Evolutionary conservation across 2,329 filamentous ascomycete genomes (phyloP), one percentile per base, ranked within the genome.

Genomic region (Ilyonectria robusta): DNA sequence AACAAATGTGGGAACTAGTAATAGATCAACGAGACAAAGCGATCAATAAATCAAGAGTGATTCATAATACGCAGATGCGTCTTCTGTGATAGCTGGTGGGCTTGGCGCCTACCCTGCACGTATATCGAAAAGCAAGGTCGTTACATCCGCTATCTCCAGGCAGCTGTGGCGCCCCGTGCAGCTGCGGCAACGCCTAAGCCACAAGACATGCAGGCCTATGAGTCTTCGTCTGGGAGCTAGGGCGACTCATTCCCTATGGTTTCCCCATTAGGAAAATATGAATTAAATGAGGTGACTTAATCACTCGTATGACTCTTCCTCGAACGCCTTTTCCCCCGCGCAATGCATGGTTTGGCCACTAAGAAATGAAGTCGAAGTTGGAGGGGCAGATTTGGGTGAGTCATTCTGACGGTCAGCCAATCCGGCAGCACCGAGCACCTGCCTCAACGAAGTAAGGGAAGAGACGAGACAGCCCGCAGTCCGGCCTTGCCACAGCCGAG

Each of bases 341-440:
- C 33, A 51, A 51, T 51, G 35, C 51, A 42, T 51, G 15, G 63
- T 55, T 60, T 67, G 51, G 67, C 62, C 65, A 42, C 21, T 37
- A 51, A 55, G 37, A 53, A 60, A 48, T 50, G 29, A 56, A 44
- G 35, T 26, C 35, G 35, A 42, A 42, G 35, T n/a, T 46, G 40
- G 35, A 26, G 46, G 23, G 42, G 60, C 33, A 54, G 64, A 48
- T 19, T n/a, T 33, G 47, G 8, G 29, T 47, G 64, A 66, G 54
- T 63, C 64, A 66, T 66, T 63, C 37, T 65, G 62, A 61, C 53
- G 57, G 19, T 10, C 46, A 50, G 33, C 62, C 57, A 65, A 59
- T 59, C 63, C 44, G 47, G 48, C 53, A 42, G 19, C 33, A 55
- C 33, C 29, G 33, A 56, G 23, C 15, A 44, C 17, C 35, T 56